Percentiles rank a stretch among this genome's conserved stretches.
phyloP scores from a whole-genome alignment of 805 yeast genomes.

The Barnettozyma sucrosica region DNA sequence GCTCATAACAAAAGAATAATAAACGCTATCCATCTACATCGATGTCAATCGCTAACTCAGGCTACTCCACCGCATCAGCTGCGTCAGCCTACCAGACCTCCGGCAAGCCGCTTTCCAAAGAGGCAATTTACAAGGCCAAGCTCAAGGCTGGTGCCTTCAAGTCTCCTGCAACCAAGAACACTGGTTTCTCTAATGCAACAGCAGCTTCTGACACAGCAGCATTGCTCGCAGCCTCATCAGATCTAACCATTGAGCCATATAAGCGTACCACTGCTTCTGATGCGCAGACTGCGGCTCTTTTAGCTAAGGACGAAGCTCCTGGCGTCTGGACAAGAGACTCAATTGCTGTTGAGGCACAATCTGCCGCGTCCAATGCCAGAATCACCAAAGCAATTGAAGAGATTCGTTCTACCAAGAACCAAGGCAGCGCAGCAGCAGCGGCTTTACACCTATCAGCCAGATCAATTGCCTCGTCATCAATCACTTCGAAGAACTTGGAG shows the following conservation, averaged over 20 bases:
- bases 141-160: slow-evolving; percentile 60
- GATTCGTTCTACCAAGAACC: slow-evolving; percentile 3
- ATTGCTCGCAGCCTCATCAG: slow-evolving; percentile 61
- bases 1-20: background rate
- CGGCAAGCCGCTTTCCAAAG: slow-evolving; percentile 67
- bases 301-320: slow-evolving; percentile 42
- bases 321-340: slow-evolving; percentile 46
- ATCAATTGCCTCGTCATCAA: slow-evolving; percentile 28
- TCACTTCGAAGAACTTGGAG: slow-evolving; percentile 35
- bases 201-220: slow-evolving; percentile 73
- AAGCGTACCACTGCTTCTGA: slow-evolving; percentile 54
- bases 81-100: slow-evolving; percentile 55
- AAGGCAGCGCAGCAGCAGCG: slow-evolving; percentile 20
- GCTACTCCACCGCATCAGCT: slow-evolving; percentile 15
- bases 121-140: slow-evolving; percentile 71
- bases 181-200: slow-evolving; percentile 56
- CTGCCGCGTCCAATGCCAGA: slow-evolving; percentile 33
- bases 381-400: background rate
- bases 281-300: slow-evolving; percentile 61
- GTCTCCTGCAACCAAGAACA: slow-evolving; percentile 39
- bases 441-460: slow-evolving; percentile 31
- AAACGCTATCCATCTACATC: background rate
- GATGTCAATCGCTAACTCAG: slow-evolving; percentile 22
- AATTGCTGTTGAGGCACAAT: slow-evolving; percentile 43
- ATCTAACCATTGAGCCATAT: slow-evolving; percentile 58